A percentile compares a stretch with the other conserved stretches of the same genome.
Conservation (phyloP, 2,329 filamentous ascomycete species). For the Alternaria ethzedia region DNA sequence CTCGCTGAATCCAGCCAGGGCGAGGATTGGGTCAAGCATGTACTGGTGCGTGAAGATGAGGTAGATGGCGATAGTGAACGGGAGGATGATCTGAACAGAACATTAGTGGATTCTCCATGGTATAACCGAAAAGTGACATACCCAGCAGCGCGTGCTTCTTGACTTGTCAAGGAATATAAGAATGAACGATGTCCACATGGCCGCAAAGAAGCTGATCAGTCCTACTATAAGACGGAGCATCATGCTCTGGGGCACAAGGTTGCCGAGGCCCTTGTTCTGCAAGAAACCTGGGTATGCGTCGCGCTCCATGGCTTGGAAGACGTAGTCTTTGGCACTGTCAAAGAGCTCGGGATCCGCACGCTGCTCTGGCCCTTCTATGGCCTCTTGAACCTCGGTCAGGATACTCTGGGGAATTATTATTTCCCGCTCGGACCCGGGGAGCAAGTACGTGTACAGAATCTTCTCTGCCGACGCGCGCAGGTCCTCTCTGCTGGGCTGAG, state of each 20-base stretch:
- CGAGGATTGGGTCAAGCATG: constrained; percentile 89
- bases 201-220: constrained; percentile 84
- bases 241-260: constrained; percentile 89
- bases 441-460: constrained; percentile 96
- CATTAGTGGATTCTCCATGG: background rate
- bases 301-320: constrained; percentile 99
- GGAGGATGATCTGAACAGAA: constrained; percentile 72
- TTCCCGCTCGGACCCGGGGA: constrained; percentile 94
- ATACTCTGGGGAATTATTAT: constrained; percentile 91
- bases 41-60: constrained; percentile 80
- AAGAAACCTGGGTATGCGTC: constrained; percentile 99
- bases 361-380: constrained; percentile 82
- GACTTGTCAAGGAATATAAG: constrained; percentile 88
- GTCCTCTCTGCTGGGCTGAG: constrained; percentile 66
- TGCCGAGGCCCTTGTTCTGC: constrained; percentile 91
- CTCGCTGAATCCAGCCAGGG: constrained; percentile 88
- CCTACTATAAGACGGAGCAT: constrained; percentile 86
- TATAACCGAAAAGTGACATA: constrained; percentile 57
- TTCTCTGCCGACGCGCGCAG: constrained; percentile 94
- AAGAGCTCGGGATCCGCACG: constrained; percentile 97
- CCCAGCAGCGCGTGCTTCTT: constrained; percentile 79
- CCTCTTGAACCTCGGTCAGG: constrained; percentile 80
- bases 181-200: constrained; percentile 91
- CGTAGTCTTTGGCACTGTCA: constrained; percentile 96
- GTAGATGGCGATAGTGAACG: constrained; percentile 91